Evolutionary conservation across 169 alveolate species (phyloP), one percentile per base, ranked within the genome.

Genomic region (Cystoisospora suis): DNA sequence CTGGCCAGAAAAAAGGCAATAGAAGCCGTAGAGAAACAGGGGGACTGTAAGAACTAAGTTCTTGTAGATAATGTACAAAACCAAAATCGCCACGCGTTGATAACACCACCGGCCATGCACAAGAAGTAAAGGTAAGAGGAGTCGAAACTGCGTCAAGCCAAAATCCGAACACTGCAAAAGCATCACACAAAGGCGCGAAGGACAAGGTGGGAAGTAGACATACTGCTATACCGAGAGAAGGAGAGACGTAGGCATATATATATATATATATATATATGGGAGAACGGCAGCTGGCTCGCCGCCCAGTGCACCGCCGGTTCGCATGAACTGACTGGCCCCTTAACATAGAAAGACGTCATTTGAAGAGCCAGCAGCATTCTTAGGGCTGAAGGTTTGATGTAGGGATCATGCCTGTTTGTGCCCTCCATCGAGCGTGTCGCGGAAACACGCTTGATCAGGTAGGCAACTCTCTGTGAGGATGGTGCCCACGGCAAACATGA

Each of bases 21-120:
- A 81, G 81, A 95, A 97, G 9, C 99, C 98, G 93, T 96, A 98
- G 93, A 96, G 96, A 92, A 98, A 96, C 83, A 98, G 96, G 6
- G 99, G 99, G 59, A 98, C 94, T n/a, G 98, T 97, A 88, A 99
- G 97, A 42, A 98, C 97, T 34, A 99, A 93, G 94, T 99, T 99
- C 94, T 99, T 99, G 95, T 98, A 99, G 95, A 99, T 98, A 97
- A 98, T 98, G 95, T 99, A 98, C 83, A 98, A 94, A 80, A 98
- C 98, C 88, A 98, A 93, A 86, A 97, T 97, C 75, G 99, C 94
- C 40, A 97, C 95, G 88, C 99, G 93, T 45, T 98, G 94, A 90
- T 98, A 98, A 90, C 98, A 96, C 92, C 93, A 96, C 93, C 99
- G 89, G 0, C 98, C 98, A 87, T 97, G 98, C 40, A 94, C 95